These are phyloP conservation scores for Apiotrichum sp. DNA, from an alignment of 1,284 basidiomycete genomes.

Conservation along the genomic window DNA sequence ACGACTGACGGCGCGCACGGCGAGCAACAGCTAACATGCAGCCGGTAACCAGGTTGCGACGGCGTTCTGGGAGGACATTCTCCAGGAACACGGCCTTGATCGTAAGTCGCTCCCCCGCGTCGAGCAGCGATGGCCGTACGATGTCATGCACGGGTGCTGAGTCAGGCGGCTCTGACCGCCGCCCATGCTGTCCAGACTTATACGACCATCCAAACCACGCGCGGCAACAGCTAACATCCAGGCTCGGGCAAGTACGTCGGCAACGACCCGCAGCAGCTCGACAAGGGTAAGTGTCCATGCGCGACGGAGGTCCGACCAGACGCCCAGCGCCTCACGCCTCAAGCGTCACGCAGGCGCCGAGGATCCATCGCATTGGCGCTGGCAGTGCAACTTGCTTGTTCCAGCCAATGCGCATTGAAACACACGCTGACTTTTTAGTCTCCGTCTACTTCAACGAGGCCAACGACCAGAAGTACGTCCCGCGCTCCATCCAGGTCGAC, in stretches of 20 bases:
- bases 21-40: conserved; percentile 6
- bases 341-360: too few relatives aligned
- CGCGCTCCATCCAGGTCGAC: conserved; percentile 86
- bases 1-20: too few relatives aligned
- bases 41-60: conserved; percentile 43
- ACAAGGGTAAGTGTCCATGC: conserved; percentile 25
- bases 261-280: conserved; percentile 35
- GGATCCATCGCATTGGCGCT: too few relatives aligned
- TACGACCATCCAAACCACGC: too few relatives aligned
- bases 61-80: conserved; percentile 45
- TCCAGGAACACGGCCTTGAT: conserved; percentile 43
- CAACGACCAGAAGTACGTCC: conserved; percentile 59
- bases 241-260: conserved; percentile 39
- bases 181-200: too few relatives aligned
- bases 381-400: too few relatives aligned
- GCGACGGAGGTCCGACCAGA: neutral
- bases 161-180: too few relatives aligned
- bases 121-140: too few relatives aligned
- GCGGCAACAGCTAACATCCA: conserved; percentile 6
- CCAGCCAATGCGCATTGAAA: too few relatives aligned
- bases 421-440: conserved; percentile 16
- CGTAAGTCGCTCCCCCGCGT: conserved; percentile 17
- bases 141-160: too few relatives aligned
- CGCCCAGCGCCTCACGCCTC: too few relatives aligned
- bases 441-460: conserved; percentile 49